Conservation (phyloP, 768 basidiomycete species). For the Mycena albidolilacea region DNA sequence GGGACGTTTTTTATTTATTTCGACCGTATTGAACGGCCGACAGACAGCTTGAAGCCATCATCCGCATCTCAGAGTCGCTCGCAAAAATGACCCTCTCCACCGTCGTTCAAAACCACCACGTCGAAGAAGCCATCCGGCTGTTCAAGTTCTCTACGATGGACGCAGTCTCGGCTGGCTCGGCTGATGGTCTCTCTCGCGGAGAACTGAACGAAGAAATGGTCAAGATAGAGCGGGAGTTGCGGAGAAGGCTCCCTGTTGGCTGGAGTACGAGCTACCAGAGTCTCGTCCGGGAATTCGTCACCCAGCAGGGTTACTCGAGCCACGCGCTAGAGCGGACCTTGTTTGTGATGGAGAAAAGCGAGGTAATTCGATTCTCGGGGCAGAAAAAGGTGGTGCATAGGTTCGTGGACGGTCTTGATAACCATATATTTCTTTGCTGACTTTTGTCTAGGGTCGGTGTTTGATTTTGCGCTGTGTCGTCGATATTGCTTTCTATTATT, state of each 20-base stretch:
- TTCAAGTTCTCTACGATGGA: conserved; percentile 99
- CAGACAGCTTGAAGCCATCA: conserved; percentile 97
- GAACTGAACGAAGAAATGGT: conserved; percentile 95
- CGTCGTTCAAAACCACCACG: conserved; percentile 91
- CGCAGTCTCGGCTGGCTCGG: conserved; percentile 94
- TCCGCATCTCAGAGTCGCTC: conserved; percentile 97
- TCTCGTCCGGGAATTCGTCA: conserved; percentile 93
- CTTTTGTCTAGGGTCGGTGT: conserved; percentile 49
- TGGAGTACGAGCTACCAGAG: conserved; percentile 98
- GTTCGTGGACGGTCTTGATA: background rate
- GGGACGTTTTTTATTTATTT: background rate
- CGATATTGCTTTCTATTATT: conserved; percentile 15
- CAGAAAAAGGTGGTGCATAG: conserved; percentile 45
- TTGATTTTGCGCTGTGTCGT: conserved; percentile 2
- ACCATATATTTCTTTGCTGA: conserved; percentile 53
- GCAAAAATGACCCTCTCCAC: conserved; percentile 94
- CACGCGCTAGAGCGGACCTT: conserved; percentile 94
- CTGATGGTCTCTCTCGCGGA: conserved; percentile 92
- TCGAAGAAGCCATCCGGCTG: conserved; percentile 96
- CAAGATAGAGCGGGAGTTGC: conserved; percentile 89
- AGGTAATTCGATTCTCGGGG: conserved; percentile 92
- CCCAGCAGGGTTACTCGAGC: conserved; percentile 89
- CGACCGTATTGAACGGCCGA: conserved; percentile 15
- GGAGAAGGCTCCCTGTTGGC: conserved; percentile 88
- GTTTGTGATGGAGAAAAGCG: conserved; percentile 94